Percentiles rank a stretch among this genome's conserved stretches.
These are phyloP conservation scores for Plenodomus lindquistii DNA, from an alignment of 2,329 filamentous ascomycete genomes.

Conservation along the genomic window DNA sequence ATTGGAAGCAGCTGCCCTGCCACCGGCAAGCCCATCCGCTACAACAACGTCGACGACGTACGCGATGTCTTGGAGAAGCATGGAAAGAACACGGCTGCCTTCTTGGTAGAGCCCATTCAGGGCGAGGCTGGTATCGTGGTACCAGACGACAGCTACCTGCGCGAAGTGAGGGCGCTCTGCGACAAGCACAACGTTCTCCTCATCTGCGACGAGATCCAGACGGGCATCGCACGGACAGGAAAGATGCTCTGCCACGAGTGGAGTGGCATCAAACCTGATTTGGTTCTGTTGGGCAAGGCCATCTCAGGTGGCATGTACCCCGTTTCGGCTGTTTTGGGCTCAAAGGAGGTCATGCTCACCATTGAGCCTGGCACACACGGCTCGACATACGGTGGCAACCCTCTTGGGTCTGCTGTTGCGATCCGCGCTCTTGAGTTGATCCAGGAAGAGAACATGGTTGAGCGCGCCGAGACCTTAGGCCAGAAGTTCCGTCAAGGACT, in stretches of 20 bases:
- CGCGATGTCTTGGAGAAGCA: conserved; percentile 78
- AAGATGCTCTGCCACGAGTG: conserved; percentile 93
- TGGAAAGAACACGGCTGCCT: conserved; percentile 84
- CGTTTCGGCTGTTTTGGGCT: conserved; percentile 88
- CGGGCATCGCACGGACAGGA: conserved; percentile 92
- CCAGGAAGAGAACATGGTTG: conserved; percentile 85
- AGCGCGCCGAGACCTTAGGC: conserved; percentile 79
- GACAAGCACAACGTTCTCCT: conserved; percentile 93
- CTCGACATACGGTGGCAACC: conserved; percentile 98
- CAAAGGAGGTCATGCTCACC: conserved; percentile 91
- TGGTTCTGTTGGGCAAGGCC: conserved; percentile 94
- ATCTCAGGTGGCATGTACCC: conserved; percentile 99
- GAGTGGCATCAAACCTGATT: conserved; percentile 91
- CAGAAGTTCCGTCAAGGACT: conserved; percentile 82
- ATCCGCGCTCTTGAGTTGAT: conserved; percentile 94
- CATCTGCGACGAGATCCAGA: conserved; percentile 99
- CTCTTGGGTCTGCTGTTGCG: conserved; percentile 90
- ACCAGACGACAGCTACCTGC: conserved; percentile 85
- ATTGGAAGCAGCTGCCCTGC: conserved; percentile 77
- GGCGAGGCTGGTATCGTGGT: conserved; percentile 97
- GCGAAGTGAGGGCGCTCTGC: conserved; percentile 79
- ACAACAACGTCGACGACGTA: conserved; percentile 82
- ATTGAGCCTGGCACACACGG: conserved; percentile 96
- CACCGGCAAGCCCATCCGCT: conserved; percentile 78
- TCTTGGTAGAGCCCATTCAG: conserved; percentile 95